Percentiles rank a stretch among this genome's conserved stretches.
These are phyloP conservation scores for Sporothrix protearum DNA, from an alignment of 2,329 filamentous ascomycete species.

Conservation along the genomic window DNA sequence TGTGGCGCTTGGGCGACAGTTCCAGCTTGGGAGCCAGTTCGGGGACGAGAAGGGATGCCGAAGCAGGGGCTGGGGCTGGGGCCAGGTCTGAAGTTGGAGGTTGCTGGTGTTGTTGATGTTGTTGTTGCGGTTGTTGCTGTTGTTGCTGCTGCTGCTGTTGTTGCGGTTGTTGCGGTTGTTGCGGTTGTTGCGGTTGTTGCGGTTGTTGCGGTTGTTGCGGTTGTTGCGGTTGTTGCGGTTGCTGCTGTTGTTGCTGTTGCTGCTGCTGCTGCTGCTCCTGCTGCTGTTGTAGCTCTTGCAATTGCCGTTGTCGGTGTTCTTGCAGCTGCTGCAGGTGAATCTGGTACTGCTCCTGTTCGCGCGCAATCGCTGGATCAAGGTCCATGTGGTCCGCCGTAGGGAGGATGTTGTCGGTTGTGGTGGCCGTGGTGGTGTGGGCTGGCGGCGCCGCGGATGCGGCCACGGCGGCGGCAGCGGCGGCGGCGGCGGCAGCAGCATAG, in stretches of 20 bases:
- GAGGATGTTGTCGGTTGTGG: neutral
- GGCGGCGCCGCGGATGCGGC: constrained; percentile 37
- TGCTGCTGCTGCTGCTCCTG: neutral
- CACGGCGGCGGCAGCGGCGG: constrained; percentile 19
- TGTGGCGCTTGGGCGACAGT: constrained; percentile 81
- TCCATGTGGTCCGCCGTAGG: constrained; percentile 10
- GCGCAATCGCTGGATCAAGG: neutral
- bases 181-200: neutral
- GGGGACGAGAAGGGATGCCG: constrained; percentile 29
- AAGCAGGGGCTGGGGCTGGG: neutral
- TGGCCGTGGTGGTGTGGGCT: constrained; percentile 29
- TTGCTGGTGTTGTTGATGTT: constrained; percentile 1
- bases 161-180: neutral
- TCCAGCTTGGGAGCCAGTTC: constrained; percentile 48
- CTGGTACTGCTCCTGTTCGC: constrained; percentile 15
- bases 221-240: neutral
- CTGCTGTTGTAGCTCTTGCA: neutral
- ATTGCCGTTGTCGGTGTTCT: neutral
- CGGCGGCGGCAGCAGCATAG: constrained; percentile 25
- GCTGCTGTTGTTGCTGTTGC: constrained; percentile 4
- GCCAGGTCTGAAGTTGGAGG: neutral
- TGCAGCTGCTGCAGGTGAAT: constrained; percentile 8
- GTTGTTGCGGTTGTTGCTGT: neutral
- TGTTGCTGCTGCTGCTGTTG: neutral
- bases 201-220: constrained; percentile 2